Evolutionary conservation across 495 filamentous ascomycete species (phyloP).

Genomic region (Staphylotrichum longicolle): DNA sequence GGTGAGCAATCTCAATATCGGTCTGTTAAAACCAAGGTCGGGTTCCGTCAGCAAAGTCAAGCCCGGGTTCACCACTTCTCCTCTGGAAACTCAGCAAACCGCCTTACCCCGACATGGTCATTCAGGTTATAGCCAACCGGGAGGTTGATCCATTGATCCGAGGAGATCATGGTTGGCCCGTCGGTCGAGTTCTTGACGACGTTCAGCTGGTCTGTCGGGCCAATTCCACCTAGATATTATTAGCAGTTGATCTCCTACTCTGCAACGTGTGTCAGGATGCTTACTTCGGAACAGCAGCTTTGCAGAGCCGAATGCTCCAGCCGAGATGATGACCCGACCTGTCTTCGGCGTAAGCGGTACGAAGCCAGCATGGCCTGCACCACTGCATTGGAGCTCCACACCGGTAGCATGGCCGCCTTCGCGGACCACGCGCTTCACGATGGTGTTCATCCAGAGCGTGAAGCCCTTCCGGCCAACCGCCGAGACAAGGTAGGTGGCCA

Average conservation of each 20-base stretch:
- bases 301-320: constrained; percentile 64
- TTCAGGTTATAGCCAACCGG: constrained; percentile 69
- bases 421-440: constrained; percentile 61
- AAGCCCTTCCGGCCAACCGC: constrained; percentile 60
- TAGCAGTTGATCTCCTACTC: neutral
- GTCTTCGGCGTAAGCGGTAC: constrained; percentile 54
- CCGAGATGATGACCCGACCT: constrained; percentile 65
- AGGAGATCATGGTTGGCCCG: constrained; percentile 49
- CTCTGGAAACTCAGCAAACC: no score
- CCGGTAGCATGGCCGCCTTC: constrained; percentile 57
- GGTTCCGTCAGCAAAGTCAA: neutral
- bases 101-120: constrained; percentile 60
- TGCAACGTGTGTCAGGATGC: neutral
- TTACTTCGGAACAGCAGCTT: constrained; percentile 58
- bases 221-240: constrained; percentile 49
- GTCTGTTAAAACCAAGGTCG: constrained; percentile 38
- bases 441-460: constrained; percentile 59
- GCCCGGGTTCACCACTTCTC: no score
- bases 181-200: constrained; percentile 53
- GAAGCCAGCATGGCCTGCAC: constrained; percentile 54
- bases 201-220: constrained; percentile 56
- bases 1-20: constrained; percentile 59
- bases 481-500: constrained; percentile 66
- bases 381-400: constrained; percentile 59
- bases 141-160: constrained; percentile 60